Percentiles rank a stretch among this genome's conserved stretches.
Evolutionary conservation across 192 early-diverging fungal genomes (phyloP).

Genomic region (Lobulomyces angularis): DNA sequence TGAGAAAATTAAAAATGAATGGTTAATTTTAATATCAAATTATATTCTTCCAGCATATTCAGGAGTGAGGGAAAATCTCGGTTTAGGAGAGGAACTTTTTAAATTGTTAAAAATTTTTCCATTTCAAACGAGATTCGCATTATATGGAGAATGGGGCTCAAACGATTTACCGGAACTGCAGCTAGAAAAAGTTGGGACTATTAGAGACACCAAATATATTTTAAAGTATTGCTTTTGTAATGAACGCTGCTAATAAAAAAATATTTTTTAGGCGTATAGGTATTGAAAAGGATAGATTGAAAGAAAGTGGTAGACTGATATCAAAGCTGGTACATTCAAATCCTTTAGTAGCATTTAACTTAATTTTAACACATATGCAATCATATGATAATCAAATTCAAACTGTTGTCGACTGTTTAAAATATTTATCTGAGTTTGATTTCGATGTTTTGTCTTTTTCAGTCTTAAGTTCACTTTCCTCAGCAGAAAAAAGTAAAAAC

Average conservation of each 20-base stretch:
- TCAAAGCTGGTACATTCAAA: conserved; percentile 64
- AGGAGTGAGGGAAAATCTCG: conserved; percentile 49
- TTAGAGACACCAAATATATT: conserved; percentile 41
- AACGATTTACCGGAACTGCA: conserved; percentile 42
- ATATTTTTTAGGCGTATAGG: neutral
- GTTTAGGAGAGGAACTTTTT: conserved; percentile 51
- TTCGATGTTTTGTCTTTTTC: conserved; percentile 62
- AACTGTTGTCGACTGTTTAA: conserved; percentile 60
- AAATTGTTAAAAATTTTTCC: conserved; percentile 41
- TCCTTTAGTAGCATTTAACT: conserved; percentile 55
- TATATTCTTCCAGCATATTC: conserved; percentile 59
- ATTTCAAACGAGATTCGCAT: conserved; percentile 46
- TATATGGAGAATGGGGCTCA: conserved; percentile 71
- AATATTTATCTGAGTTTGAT: conserved; percentile 57
- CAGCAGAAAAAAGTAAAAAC: conserved; percentile 34
- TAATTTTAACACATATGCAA: conserved; percentile 55
- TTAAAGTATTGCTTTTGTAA: conserved; percentile 33
- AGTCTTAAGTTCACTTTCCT: conserved; percentile 56
- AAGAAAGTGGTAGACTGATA: conserved; percentile 56
- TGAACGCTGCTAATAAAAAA: neutral
- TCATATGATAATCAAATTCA: conserved; percentile 64
- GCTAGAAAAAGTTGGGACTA: conserved; percentile 27
- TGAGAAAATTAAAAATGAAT: conserved; percentile 12
- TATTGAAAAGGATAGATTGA: conserved; percentile 49
- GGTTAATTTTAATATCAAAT: conserved; percentile 28